Evolutionary conservation across 768 basidiomycete species (phyloP).

Genomic region (Pleurotus salmoneostramineus): DNA sequence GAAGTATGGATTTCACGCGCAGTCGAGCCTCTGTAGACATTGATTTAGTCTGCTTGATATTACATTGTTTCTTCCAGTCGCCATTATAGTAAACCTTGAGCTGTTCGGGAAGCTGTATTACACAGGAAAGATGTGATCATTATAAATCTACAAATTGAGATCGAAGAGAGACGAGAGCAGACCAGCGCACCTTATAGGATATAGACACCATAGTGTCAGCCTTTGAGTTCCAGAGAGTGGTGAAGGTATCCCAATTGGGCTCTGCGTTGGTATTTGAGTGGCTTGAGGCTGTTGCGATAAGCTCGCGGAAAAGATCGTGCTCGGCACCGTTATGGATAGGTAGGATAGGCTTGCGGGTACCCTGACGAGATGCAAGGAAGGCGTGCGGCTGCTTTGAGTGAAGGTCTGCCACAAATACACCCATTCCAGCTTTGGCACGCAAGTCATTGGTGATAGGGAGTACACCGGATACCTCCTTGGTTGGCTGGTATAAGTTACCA

Average conservation of each 20-base stretch:
- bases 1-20: background rate
- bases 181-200: background rate
- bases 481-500: slow-evolving; percentile 13
- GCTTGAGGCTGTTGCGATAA: background rate
- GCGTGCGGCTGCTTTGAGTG: slow-evolving; percentile 3
- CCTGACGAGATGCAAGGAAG: slow-evolving; percentile 6
- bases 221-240: background rate
- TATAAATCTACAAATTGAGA: background rate
- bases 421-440: background rate
- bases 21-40: background rate
- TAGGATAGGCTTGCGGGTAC: slow-evolving; percentile 9
- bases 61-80: background rate
- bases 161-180: no score
- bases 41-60: slow-evolving; percentile 1
- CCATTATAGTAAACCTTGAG: background rate
- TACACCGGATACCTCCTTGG: slow-evolving; percentile 6
- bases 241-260: background rate
- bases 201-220: background rate
- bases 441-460: slow-evolving; percentile 9
- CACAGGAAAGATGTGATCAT: background rate
- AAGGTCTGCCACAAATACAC: background rate
- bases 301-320: background rate
- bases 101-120: background rate
- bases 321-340: slow-evolving; percentile 5
- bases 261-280: no score